Percentiles rank a stretch among this genome's conserved stretches.
These are phyloP conservation scores for Rhizopus arrhizus DNA, from an alignment of 371 early-diverging fungal genomes.

Conservation along the genomic window DNA sequence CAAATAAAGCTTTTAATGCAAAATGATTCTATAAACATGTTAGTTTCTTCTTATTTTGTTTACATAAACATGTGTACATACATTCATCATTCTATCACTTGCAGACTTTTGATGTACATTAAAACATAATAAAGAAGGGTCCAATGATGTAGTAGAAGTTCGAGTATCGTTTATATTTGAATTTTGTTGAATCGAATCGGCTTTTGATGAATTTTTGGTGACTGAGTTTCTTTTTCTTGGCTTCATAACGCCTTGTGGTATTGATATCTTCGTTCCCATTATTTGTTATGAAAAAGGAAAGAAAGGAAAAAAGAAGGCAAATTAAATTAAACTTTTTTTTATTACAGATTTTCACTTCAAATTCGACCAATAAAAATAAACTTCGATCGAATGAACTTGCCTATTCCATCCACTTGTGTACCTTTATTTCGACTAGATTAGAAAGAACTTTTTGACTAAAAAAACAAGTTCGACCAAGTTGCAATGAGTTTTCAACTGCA, in stretches of 20 bases:
- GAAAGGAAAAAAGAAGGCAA: too few species aligned
- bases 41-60: not conserved
- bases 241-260: not conserved
- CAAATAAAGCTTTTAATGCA: conserved; percentile 3
- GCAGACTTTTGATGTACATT: not conserved
- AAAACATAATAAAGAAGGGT: conserved; percentile 1
- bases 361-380: too few species aligned
- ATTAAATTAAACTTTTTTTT: too few species aligned
- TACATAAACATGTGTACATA: not conserved
- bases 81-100: not conserved
- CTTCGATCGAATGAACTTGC: too few species aligned
- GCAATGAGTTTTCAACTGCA: too few species aligned
- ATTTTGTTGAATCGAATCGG: not conserved
- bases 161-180: not conserved
- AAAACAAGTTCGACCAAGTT: too few species aligned
- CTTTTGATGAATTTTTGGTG: too few species aligned
- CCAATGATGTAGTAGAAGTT: conserved; percentile 1
- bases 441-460: too few species aligned
- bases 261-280: not conserved
- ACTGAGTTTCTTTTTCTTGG: not conserved
- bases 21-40: not conserved
- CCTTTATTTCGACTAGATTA: too few species aligned
- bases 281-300: too few species aligned
- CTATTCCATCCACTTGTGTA: too few species aligned
- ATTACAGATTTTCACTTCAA: too few species aligned